phyloP scores from a whole-genome alignment of 768 basidiomycete genomes.

The Trametes cinnabarina region DNA sequence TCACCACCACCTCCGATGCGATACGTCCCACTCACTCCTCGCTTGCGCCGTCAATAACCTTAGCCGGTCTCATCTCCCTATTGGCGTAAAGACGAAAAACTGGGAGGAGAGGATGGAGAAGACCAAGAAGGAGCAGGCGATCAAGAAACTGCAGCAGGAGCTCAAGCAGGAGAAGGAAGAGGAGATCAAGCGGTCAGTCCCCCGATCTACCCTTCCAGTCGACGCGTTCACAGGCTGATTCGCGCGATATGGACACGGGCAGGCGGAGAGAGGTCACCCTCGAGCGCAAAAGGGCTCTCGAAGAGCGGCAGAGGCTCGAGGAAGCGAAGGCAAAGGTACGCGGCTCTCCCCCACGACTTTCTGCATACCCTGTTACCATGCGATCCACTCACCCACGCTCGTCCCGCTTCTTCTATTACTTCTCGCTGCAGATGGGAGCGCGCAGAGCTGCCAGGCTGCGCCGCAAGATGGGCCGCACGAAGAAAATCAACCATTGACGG shows the following conservation, averaged over 20 bases:
- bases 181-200: slow-evolving; percentile 56
- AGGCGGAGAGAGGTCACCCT: slow-evolving; percentile 68
- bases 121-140: slow-evolving; percentile 60
- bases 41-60: no score
- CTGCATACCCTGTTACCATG: neutral
- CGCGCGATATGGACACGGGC: neutral
- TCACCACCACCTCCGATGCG: slow-evolving; percentile 43
- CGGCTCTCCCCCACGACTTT: neutral
- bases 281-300: slow-evolving; percentile 69
- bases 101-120: slow-evolving; percentile 73
- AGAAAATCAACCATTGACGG: slow-evolving; percentile 75
- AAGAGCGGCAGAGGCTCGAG: slow-evolving; percentile 64
- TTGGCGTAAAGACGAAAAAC: slow-evolving; percentile 60
- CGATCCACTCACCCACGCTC: neutral
- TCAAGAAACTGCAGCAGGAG: slow-evolving; percentile 71
- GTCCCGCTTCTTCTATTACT: neutral
- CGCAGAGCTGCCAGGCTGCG: slow-evolving; percentile 71
- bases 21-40: slow-evolving; percentile 7
- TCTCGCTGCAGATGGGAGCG: slow-evolving; percentile 71
- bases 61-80: slow-evolving; percentile 70
- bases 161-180: slow-evolving; percentile 75
- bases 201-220: neutral
- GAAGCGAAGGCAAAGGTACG: slow-evolving; percentile 63
- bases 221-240: neutral
- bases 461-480: slow-evolving; percentile 70